A percentile compares a stretch with the other conserved stretches of the same genome.
Evolutionary conservation across 352 stramenopile genomes (phyloP).

Genomic region (Globisporangium paroecandrum): DNA sequence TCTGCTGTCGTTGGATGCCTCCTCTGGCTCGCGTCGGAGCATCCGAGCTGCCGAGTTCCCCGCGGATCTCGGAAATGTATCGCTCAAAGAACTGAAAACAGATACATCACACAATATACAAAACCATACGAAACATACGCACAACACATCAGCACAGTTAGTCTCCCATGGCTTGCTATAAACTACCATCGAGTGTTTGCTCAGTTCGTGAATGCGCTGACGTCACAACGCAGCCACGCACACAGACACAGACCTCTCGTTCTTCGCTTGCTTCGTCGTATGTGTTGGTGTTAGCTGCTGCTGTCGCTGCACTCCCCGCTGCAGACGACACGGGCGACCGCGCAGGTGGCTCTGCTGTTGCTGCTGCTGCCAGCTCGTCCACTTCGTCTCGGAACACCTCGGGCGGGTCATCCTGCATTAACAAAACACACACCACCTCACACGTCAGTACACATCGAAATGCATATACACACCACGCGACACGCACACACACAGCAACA

Average conservation of each 20-base stretch:
- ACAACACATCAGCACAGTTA: neutral
- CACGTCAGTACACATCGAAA: neutral
- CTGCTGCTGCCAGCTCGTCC: slow-evolving; percentile 4
- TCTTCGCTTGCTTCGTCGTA: slow-evolving; percentile 11
- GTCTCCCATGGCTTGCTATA: neutral
- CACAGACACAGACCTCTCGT: slow-evolving; percentile 14
- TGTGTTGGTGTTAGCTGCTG: neutral
- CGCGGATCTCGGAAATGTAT: slow-evolving; percentile 28
- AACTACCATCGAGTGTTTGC: neutral
- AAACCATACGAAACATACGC: neutral
- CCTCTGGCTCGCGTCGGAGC: slow-evolving; percentile 16
- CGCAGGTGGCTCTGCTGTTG: neutral
- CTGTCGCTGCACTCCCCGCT: neutral
- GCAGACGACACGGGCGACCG: neutral
- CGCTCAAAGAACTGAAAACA: slow-evolving; percentile 19
- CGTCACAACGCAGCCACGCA: neutral
- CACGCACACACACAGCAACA: neutral
- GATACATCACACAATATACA: neutral
- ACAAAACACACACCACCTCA: neutral
- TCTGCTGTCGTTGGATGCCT: slow-evolving; percentile 11
- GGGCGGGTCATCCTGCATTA: slow-evolving; percentile 54
- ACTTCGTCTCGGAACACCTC: slow-evolving; percentile 37
- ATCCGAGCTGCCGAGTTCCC: slow-evolving; percentile 26
- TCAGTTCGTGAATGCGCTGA: neutral
- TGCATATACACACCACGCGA: neutral